Evolutionary conservation across 345 rosid genomes (phyloP), one percentile per base, ranked within the genome.

Genomic region (Ricinus communis): DNA sequence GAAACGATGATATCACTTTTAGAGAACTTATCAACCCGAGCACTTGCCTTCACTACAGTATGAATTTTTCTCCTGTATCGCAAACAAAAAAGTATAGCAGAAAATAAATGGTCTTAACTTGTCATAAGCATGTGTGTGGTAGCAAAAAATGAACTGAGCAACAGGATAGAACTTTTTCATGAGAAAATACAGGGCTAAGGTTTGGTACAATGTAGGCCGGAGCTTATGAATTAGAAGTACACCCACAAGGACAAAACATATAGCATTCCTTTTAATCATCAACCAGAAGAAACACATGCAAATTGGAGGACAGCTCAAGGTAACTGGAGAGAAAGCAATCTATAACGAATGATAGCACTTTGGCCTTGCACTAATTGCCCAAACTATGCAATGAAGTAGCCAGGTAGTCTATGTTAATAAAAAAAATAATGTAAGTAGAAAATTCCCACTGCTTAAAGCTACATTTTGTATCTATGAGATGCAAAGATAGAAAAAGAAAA

Each of bases 1-100:
- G 97, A 92, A 64, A 95, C 92, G 45, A 95, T 86, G 60, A 95
- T 80, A 77, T 95, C 93, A 46, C 83, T 88, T 83, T 95, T 95
- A 6, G 96, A 95, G 92, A 85, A 95, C 82, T 85, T 91, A 79
- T 92, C 99, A 47, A 95, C 97, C 40, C 97, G 94, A 75, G 93
- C 15, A 16, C 93, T 67, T 65, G 97, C 99, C 87, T 83, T 95
- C 70, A 92, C 93, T 64, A 84, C 57, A 6, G 88, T 82, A 36
- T 66, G 76, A 77, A 79, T 60, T 71, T 52, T 88, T 76, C 88
- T 90, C 84, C 81, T 74, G 71, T 38, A 74, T 28, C 41, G 30
- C 21, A 55, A 19, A 50, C 27, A 65, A 72, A 24, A 66, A 24
- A n/a, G n/a, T 56, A 52, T 52, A n/a, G 56, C 66, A 30, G 24